Evolutionary conservation across 1,139 yeast genomes (phyloP).

Genomic region (Eremothecium cymbalariae): DNA sequence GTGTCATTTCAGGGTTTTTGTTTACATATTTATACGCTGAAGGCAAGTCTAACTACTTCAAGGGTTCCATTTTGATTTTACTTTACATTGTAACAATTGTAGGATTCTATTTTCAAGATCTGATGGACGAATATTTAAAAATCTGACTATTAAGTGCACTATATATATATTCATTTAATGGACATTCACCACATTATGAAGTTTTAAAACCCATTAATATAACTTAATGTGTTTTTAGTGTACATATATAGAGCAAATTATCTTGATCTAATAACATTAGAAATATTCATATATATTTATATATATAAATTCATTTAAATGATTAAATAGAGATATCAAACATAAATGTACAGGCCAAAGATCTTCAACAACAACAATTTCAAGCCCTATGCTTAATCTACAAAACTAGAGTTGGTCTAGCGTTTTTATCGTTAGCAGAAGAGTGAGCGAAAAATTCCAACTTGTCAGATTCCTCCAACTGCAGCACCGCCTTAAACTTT

Average conservation of each 20-base stretch:
- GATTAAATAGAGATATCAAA: too few relatives aligned
- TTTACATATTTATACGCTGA: constrained; percentile 94
- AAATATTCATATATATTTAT: constrained; percentile 4
- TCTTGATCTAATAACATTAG: constrained; percentile 1
- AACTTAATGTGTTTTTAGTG: too few relatives aligned
- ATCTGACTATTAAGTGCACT: not conserved
- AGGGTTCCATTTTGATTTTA: constrained; percentile 81
- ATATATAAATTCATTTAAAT: constrained; percentile 2
- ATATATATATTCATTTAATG: not conserved
- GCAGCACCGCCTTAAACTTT: constrained; percentile 51
- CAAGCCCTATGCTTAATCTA: constrained; percentile 15
- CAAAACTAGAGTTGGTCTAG: constrained; percentile 31
- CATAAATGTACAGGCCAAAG: constrained; percentile 1
- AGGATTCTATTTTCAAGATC: constrained; percentile 70
- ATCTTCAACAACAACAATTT: constrained; percentile 3
- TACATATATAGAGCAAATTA: too few relatives aligned
- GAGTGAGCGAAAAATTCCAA: constrained; percentile 32
- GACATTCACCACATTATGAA: too few relatives aligned
- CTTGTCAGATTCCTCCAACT: constrained; percentile 28
- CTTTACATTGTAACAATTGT: constrained; percentile 66
- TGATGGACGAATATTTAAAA: constrained; percentile 19
- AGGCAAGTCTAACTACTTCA: constrained; percentile 92
- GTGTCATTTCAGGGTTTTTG: constrained; percentile 75
- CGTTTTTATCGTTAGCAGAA: constrained; percentile 30
- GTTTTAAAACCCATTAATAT: too few relatives aligned